Evolutionary conservation across 495 filamentous ascomycete genomes (phyloP), one percentile per base, ranked within the genome.

Genomic region (Neurospora intermedia): DNA sequence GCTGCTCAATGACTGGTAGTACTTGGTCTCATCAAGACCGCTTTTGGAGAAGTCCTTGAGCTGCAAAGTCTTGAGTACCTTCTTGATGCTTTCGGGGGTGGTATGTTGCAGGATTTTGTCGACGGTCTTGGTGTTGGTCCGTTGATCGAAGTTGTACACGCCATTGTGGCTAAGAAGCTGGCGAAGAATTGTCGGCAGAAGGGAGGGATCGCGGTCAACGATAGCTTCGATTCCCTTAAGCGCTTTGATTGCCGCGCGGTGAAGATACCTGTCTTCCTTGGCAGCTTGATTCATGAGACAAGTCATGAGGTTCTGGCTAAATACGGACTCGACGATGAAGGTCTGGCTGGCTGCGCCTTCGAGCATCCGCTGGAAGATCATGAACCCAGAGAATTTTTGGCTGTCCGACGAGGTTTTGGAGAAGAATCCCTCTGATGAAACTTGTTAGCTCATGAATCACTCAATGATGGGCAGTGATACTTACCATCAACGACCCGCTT

Each of bases 371-470:
- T 89, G 86, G 74, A 98, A 92, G 27, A 99, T 88, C 70, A 93
- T 88, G 79, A 99, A 94, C 5, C 96, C 96, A 83, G 91, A 93
- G 77, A 92, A 92, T 80, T 98, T 98, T 66, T 94, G 91, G 79
- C 94, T 93, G 31, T 92, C 88, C 0, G 94, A 97, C 13, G 94
- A 89, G 20, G 87, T 87, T 70, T 91, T 85, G 38, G 92, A 89
- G 78, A 98, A 97, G 9, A 98, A 83, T 40, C 90, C 89, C 77
- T 94, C 93, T 94, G 78, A 15, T 66, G 27, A 4, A 69, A 66
- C 18, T 18, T 69, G 77, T 82, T 77, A 81, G 81, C 74, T 27
- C 75, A 69, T 70, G 43, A 6, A 23, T 69, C 72, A 43, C 1
- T 69, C 18, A 11, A 74, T 0, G 11, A 41, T 69, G n/a, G 31